Conservation (phyloP, 352 stramenopile genomes). For the Phytophthora ramorum region DNA sequence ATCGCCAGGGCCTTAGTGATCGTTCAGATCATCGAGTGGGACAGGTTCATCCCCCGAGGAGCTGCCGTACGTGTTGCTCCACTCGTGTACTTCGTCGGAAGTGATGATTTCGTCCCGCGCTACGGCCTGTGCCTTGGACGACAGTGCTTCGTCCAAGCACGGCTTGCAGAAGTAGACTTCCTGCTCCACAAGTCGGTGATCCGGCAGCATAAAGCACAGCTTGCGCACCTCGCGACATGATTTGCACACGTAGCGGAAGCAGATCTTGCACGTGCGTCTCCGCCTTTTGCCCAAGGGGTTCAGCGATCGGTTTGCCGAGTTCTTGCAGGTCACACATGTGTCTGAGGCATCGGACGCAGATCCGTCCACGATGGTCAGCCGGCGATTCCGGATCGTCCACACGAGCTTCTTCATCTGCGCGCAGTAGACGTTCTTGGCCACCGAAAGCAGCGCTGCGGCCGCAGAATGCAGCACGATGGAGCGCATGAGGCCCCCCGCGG, state of each 20-base stretch:
- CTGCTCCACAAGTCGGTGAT: slow-evolving; percentile 36
- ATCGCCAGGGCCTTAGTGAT: slow-evolving; percentile 4
- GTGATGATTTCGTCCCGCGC: slow-evolving; percentile 34
- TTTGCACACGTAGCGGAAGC: slow-evolving; percentile 46
- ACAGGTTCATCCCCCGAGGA: slow-evolving; percentile 34
- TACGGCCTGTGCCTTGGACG: slow-evolving; percentile 18
- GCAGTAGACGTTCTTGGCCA: slow-evolving; percentile 47
- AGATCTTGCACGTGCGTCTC: slow-evolving; percentile 43
- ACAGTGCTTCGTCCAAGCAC: slow-evolving; percentile 27
- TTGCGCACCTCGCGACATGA: slow-evolving; percentile 42
- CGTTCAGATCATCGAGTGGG: slow-evolving; percentile 33
- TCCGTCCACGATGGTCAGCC: slow-evolving; percentile 6
- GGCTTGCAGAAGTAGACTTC: slow-evolving; percentile 30
- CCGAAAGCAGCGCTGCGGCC: slow-evolving; percentile 40
- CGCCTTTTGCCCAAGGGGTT: slow-evolving; percentile 22
- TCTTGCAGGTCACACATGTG: slow-evolving; percentile 26
- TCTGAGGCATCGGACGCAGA: slow-evolving; percentile 14
- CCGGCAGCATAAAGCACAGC: slow-evolving; percentile 37
- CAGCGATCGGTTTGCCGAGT: slow-evolving; percentile 3
- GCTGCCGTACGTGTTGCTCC: slow-evolving; percentile 36
- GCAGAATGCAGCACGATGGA: slow-evolving; percentile 42
- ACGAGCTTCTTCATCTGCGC: slow-evolving; percentile 70
- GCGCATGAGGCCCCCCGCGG: slow-evolving; percentile 41
- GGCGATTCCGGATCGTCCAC: slow-evolving; percentile 49
- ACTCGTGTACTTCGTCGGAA: slow-evolving; percentile 25